Percentiles rank a stretch among this genome's conserved stretches.
Evolutionary conservation across 1,284 basidiomycete species (phyloP).

Genomic region (Ganoderma leucocontextum): DNA sequence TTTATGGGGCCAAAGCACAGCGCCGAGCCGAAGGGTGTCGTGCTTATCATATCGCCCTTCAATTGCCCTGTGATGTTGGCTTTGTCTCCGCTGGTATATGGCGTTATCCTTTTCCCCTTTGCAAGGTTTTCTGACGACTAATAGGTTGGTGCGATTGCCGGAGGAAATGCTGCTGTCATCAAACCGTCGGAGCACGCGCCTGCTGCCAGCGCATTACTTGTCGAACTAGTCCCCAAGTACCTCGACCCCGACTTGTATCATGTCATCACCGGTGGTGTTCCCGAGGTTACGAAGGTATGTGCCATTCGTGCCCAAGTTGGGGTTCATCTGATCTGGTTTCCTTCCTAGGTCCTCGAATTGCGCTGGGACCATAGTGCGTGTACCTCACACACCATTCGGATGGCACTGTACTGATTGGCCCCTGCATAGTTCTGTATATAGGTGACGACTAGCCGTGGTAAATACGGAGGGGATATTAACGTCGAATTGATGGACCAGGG

Average conservation of each 20-base stretch:
- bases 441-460: not conserved
- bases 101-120: too few relatives aligned
- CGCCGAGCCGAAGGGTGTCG: conserved; percentile 80
- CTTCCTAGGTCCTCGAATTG: conserved; percentile 69
- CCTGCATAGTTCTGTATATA: not conserved
- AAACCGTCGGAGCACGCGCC: conserved; percentile 86
- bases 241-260: conserved; percentile 77
- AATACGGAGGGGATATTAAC: too few relatives aligned
- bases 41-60: conserved; percentile 59
- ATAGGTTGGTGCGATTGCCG: conserved; percentile 81
- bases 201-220: conserved; percentile 69
- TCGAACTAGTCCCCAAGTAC: conserved; percentile 83
- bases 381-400: too few relatives aligned
- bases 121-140: too few relatives aligned
- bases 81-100: conserved; percentile 57
- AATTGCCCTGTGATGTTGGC: too few relatives aligned
- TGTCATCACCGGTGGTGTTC: conserved; percentile 80
- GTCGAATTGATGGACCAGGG: conserved; percentile 51
- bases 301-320: not conserved
- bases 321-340: not conserved
- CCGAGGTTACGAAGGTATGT: conserved; percentile 74
- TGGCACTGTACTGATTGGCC: not conserved
- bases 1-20: conserved; percentile 67
- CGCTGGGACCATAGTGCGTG: conserved; percentile 87
- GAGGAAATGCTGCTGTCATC: conserved; percentile 77